Evolutionary conservation across 2,329 filamentous ascomycete genomes (phyloP), one percentile per base, ranked within the genome.

Genomic region (Scortechinia acanthostroma): DNA sequence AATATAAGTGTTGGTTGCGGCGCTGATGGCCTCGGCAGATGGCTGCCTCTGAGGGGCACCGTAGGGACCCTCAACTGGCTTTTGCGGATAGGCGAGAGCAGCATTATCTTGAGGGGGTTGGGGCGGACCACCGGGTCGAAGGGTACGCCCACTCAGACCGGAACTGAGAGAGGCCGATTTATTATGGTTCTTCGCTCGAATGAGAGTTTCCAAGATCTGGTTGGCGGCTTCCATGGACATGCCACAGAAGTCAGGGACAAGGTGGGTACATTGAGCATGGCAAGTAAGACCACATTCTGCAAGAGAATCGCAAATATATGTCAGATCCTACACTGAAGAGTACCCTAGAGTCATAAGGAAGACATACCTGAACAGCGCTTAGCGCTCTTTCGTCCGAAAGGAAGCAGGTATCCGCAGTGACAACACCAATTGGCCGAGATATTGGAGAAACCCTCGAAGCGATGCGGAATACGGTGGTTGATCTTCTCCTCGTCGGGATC

Each of bases 371-470:
- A 80, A 63, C 93, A 98, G 66, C 91, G 94, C 58, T 93, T 83
- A 59, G 87, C 90, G 63, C 95, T 95, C 66, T 95, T 96, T 62
- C 91, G 89, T 48, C 93, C 93, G 60, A 98, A 86, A 0, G 93
- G 91, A 43, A 98, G 69, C 53, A 98, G 86, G 60, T 96, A 97
- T 56, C 93, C 93, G 62, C 93, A 98, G 65, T 98, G 93, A 60
- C 93, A 98, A 68, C 93, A 98, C 93, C 93, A 98, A 61, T 97
- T 98, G 54, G 93, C 93, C 15, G 91, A 93, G 68, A 98, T 88
- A 58, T 98, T 98, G 52, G 90, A 90, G 62, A 94, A 98, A n/a
- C 86, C 82, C 57, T 91, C 83, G 73, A 97, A 98, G 45, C 93
- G 85, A 76, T 98, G 93, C 5, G 93, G 93, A 60, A 98, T 98